Evolutionary conservation across 805 yeast species (phyloP).

Genomic region (Teunomyces aglyptinius): DNA sequence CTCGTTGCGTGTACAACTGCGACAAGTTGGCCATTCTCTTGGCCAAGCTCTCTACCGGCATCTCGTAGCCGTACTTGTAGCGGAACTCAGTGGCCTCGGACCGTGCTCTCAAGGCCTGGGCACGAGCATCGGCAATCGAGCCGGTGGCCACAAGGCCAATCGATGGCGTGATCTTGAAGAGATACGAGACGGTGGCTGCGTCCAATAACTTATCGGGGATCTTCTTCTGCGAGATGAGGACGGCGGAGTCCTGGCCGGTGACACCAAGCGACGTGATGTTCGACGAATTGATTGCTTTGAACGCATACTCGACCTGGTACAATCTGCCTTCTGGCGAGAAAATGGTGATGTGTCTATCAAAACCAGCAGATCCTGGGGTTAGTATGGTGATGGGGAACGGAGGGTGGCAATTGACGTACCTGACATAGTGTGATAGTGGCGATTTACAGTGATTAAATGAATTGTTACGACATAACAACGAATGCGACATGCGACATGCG

Average conservation of each 20-base stretch:
- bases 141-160: conserved; percentile 94
- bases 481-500: too few relatives aligned
- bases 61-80: conserved; percentile 92
- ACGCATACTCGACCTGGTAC: conserved; percentile 97
- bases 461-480: too few relatives aligned
- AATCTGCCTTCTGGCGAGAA: conserved; percentile 98
- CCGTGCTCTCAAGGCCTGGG: conserved; percentile 86
- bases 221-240: conserved; percentile 90
- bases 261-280: conserved; percentile 87
- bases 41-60: conserved; percentile 91
- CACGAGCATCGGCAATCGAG: conserved; percentile 92
- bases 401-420: conserved; percentile 4
- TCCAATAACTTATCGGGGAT: conserved; percentile 94
- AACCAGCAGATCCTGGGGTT: conserved; percentile 74
- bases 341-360: conserved; percentile 97
- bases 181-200: conserved; percentile 78
- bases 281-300: conserved; percentile 92
- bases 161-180: conserved; percentile 75
- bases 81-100: conserved; percentile 95
- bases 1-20: conserved; percentile 95
- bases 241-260: conserved; percentile 82
- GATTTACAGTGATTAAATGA: too few relatives aligned
- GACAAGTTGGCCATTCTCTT: conserved; percentile 95
- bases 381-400: background rate
- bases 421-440: conserved; percentile 6